These are phyloP conservation scores for Myxozyma melibiosi DNA, from an alignment of 805 yeast genomes.

Conservation along the genomic window DNA sequence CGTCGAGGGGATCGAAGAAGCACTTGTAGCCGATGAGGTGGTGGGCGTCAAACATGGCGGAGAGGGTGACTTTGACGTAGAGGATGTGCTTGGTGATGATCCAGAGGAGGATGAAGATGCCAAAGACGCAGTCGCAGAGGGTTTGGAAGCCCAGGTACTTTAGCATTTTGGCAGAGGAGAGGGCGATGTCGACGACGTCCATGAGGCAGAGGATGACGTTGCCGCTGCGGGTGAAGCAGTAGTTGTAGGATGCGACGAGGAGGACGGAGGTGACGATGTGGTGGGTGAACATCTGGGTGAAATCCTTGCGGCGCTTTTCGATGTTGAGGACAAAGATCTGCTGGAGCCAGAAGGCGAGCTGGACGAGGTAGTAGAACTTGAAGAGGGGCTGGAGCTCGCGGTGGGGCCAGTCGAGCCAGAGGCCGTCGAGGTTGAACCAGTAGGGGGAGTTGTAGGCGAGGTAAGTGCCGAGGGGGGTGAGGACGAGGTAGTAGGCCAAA, in stretches of 20 bases:
- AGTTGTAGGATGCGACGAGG: conserved; percentile 69
- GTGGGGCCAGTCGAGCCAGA: conserved; percentile 78
- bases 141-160: conserved; percentile 66
- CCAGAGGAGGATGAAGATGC: conserved; percentile 70
- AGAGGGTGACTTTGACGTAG: conserved; percentile 67
- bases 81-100: conserved; percentile 69
- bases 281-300: conserved; percentile 82
- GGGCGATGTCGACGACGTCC: conserved; percentile 79
- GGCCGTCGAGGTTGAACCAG: conserved; percentile 56
- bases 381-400: conserved; percentile 53
- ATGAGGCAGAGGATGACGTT: conserved; percentile 73
- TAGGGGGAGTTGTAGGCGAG: conserved; percentile 63
- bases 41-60: conserved; percentile 54
- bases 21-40: conserved; percentile 44
- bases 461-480: conserved; percentile 59
- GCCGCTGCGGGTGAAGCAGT: conserved; percentile 75
- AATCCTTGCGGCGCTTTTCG: conserved; percentile 80
- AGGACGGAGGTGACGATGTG: conserved; percentile 77
- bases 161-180: conserved; percentile 73
- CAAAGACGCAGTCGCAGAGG: conserved; percentile 69
- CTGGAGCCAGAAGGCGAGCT: conserved; percentile 78
- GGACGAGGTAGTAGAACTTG: conserved; percentile 71
- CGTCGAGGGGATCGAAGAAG: conserved; percentile 24
- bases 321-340: conserved; percentile 75
- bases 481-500: conserved; percentile 56